A percentile compares a stretch with the other conserved stretches of the same genome.
These are phyloP conservation scores for Yamadazyma membranifaciens DNA, from an alignment of 1,139 yeast species.

Conservation along the genomic window DNA sequence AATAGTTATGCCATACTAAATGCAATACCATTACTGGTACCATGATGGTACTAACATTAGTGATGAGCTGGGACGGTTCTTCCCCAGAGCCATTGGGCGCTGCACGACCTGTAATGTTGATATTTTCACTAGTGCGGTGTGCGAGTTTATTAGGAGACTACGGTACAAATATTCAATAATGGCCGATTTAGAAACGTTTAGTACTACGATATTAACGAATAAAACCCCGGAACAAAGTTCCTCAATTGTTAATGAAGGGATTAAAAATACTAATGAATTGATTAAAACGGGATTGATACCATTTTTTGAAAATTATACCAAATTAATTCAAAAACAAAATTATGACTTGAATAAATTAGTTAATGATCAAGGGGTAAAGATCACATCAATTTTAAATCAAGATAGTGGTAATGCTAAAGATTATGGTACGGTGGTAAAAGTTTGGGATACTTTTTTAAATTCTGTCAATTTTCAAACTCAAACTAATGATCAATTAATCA, in stretches of 20 bases:
- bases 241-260: slow-evolving; percentile 34
- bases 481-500: slow-evolving; percentile 50
- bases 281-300: slow-evolving; percentile 40
- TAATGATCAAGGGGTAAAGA: slow-evolving; percentile 24
- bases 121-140: too few relatives aligned
- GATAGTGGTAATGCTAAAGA: slow-evolving; percentile 29
- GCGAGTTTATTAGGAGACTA: too few relatives aligned
- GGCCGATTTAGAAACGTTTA: slow-evolving; percentile 22
- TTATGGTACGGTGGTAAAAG: slow-evolving; percentile 52
- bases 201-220: slow-evolving; percentile 44
- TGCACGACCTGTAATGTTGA: too few relatives aligned
- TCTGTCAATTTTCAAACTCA: slow-evolving; percentile 53
- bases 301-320: slow-evolving; percentile 55
- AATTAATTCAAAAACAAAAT: slow-evolving; percentile 48
- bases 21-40: too few relatives aligned
- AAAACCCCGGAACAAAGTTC: slow-evolving; percentile 46
- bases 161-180: slow-evolving; percentile 5
- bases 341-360: slow-evolving; percentile 51
- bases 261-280: slow-evolving; percentile 24
- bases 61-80: too few relatives aligned
- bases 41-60: too few relatives aligned
- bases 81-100: too few relatives aligned
- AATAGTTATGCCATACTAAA: too few relatives aligned
- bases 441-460: slow-evolving; percentile 58
- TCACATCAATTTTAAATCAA: slow-evolving; percentile 17